Percentiles rank a stretch among this genome's conserved stretches.
phyloP scores from a whole-genome alignment of 805 yeast species.

The Kodamaea laetipori region DNA sequence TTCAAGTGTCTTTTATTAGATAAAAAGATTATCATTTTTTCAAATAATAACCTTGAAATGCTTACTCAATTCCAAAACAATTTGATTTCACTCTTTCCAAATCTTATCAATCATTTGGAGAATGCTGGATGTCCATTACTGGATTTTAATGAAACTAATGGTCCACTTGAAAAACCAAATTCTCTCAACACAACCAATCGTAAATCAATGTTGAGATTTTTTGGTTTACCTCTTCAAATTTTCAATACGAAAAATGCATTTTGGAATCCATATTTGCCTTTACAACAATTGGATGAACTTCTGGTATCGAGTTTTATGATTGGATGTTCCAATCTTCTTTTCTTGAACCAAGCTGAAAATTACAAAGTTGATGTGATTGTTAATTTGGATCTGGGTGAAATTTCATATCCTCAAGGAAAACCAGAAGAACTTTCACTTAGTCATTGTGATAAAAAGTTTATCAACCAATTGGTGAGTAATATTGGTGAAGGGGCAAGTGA shows the following conservation, averaged over 20 bases:
- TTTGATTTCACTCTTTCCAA: constrained; percentile 80
- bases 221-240: constrained; percentile 85
- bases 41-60: constrained; percentile 71
- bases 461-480: constrained; percentile 54
- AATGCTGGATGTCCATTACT: constrained; percentile 80
- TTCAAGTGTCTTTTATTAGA: constrained; percentile 81
- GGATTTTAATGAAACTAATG: constrained; percentile 51
- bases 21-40: constrained; percentile 70
- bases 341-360: constrained; percentile 61
- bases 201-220: constrained; percentile 69
- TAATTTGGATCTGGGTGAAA: constrained; percentile 61
- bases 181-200: constrained; percentile 79
- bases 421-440: constrained; percentile 36
- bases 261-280: constrained; percentile 91
- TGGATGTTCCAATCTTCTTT: constrained; percentile 85
- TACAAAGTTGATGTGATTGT: constrained; percentile 71
- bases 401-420: constrained; percentile 42
- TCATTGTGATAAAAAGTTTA: constrained; percentile 70
- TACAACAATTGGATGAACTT: constrained; percentile 85
- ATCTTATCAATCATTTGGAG: constrained; percentile 67
- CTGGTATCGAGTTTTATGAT: constrained; percentile 63
- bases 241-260: constrained; percentile 82
- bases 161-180: constrained; percentile 56
- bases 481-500: constrained; percentile 52
- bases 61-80: constrained; percentile 84